Evolutionary conservation across 2,329 filamentous ascomycete species (phyloP), one percentile per base, ranked within the genome.

Genomic region (Harringtonia aguacate): DNA sequence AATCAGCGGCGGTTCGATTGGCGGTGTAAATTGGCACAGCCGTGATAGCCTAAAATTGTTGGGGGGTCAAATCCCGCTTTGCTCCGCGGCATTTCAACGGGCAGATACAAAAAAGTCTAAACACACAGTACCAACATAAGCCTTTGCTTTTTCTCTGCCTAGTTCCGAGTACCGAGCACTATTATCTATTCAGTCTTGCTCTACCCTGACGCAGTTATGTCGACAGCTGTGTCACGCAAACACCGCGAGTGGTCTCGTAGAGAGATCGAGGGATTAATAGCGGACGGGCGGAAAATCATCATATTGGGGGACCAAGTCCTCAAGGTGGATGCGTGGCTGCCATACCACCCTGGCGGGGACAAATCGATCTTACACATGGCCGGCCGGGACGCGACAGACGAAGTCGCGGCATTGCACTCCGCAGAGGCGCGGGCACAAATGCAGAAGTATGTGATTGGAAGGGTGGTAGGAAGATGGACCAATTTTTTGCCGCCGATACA

Each of bases 401-500:
- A 97, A 64, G 81, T 97, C 49, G 86, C 83, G 61, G 86, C 81
- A 86, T 95, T 73, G 27, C 92, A 98, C 62, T 95, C 90, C 1
- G 54, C 67, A 35, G 84, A 89, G 57, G 81, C 92, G 15, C 78
- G 77, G 53, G 62, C 78, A 46, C 77, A 77, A 53, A 95, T 95
- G 86, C 64, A 77, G 47, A 77, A 75, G 50, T 97, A 89, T 59
- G 79, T 86, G 50, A 87, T 97, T 55, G 92, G 92, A 36, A 75
- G 73, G 50, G 77, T 94, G 46, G 75, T 92, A 57, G 86, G 86
- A 27, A 69, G 67, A 48, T 98, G 92, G 92, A 67, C 69, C 48
- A 95, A 95, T 61, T 94, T 95, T 58, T 56, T 85, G 8, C 89
- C 92, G 4, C 90, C 92, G 1, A 90, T 97, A 41, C 90, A 97